phyloP scores from a whole-genome alignment of 2,329 filamentous ascomycete genomes.

The Arthrobotrys entomopaga region DNA sequence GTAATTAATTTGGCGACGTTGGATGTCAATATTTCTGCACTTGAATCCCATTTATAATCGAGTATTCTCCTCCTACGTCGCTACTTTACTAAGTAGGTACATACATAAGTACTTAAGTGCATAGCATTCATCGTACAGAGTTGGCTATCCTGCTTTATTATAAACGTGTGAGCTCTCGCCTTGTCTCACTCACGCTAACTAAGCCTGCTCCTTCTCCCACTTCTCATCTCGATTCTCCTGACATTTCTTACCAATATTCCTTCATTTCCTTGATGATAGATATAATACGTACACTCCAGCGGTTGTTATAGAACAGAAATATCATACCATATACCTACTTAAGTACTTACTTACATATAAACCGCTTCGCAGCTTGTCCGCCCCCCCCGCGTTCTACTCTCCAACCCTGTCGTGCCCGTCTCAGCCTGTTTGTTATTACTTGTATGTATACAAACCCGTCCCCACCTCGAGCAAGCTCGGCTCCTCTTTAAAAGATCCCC shows the following conservation, averaged over 20 bases:
- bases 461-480: constrained; percentile 11
- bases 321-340: too few species aligned
- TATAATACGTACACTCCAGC: too few species aligned
- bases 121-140: too few species aligned
- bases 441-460: constrained; percentile 4
- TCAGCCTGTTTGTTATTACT: not conserved
- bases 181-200: constrained; percentile 4
- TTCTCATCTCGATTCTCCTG: constrained; percentile 7
- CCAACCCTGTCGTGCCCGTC: not conserved
- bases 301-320: not conserved
- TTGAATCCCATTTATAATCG: constrained; percentile 7
- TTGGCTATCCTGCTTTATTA: too few species aligned
- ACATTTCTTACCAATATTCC: not conserved
- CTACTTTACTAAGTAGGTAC: too few species aligned
- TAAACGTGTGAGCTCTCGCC: not conserved
- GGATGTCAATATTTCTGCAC: not conserved
- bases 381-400: too few species aligned
- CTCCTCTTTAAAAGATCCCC: constrained; percentile 3
- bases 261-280: constrained; percentile 4
- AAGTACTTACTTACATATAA: too few species aligned
- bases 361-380: not conserved
- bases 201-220: not conserved
- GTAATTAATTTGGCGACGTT: too few species aligned
- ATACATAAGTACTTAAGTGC: too few species aligned
- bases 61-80: too few species aligned